Base-by-base conservation (phyloP, 352 stramenopile genomes). In the Globisporangium takayamanum region DNA sequence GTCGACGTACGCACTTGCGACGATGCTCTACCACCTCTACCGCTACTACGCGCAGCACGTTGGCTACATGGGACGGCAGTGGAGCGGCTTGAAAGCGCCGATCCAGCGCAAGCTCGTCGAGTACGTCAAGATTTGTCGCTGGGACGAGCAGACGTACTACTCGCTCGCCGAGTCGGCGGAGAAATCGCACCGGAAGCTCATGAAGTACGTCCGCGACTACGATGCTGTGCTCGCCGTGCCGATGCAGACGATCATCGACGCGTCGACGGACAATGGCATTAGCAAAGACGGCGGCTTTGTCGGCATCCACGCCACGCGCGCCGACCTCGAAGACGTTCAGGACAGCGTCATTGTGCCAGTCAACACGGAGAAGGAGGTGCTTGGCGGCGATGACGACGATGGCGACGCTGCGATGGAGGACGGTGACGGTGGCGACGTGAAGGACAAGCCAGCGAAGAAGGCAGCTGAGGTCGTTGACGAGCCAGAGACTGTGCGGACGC, bases 71-170 rank as follows among this genome's bases (percentile, higher is more conserved):
- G 66, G 90, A 60, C 88, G 76, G 64, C 73, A 95, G 80, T 90
- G 76, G 84, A 80, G 82, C 41, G 78, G 79, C n/a, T 64, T 98
- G 0, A 93, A 96, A 55, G 78, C 76, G 3, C 96, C 95, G 18
- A 98, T 99, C 60, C 94, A 99, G 76, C 96, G 94, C 36, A 95
- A 98, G 66, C 65, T 99, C 5, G 91, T 98, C 67, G 96, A 99
- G 56, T 98, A 99, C 73, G 89, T 98, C 37, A 99, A 98, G 63
- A 91, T 99, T 36, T 94, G 87, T 36, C 97, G 97, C 53, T 99
- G 98, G 98, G 98, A 99, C 67, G 97, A 99, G 59, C 97, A 99
- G 70, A 99, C 96, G 26, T 99, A 99, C 69, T 99, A 99, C 79
- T 97, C 97, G 42, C 73, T 99, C 22, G 94, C 93, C 11, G 97